Conservation (phyloP, 2,329 filamentous ascomycete genomes). For the Phaeoacremonium minimum region DNA sequence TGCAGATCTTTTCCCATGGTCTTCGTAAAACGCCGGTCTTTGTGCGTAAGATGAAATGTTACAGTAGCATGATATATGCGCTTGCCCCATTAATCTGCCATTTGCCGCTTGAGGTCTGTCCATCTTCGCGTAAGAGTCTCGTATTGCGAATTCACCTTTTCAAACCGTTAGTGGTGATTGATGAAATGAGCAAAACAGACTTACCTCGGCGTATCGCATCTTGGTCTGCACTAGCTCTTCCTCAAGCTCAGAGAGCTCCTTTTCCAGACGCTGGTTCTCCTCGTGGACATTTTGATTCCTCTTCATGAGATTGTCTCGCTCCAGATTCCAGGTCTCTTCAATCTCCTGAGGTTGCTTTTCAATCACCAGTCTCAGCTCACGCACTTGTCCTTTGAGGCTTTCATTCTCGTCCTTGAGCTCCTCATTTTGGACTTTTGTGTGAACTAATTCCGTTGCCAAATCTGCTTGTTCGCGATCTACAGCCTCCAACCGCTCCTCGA, state of each 20-base stretch:
- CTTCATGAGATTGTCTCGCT: constrained; percentile 90
- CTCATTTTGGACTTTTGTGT: constrained; percentile 90
- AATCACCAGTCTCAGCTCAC: constrained; percentile 79
- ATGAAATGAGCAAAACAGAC: constrained; percentile 23
- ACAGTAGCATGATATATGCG: too few relatives aligned
- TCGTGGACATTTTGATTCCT: constrained; percentile 91
- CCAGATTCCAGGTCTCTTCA: constrained; percentile 72
- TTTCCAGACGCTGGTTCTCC: constrained; percentile 83
- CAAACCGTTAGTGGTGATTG: neutral
- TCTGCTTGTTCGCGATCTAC: constrained; percentile 88
- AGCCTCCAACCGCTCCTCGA: constrained; percentile 85
- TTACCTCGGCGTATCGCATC: constrained; percentile 91
- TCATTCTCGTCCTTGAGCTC: constrained; percentile 87
- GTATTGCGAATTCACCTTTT: constrained; percentile 65
- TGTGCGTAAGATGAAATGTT: too few relatives aligned
- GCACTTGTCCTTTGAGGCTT: constrained; percentile 76
- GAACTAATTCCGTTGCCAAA: constrained; percentile 86
- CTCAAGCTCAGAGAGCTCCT: constrained; percentile 88
- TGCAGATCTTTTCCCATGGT: too few relatives aligned
- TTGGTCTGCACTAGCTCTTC: constrained; percentile 89
- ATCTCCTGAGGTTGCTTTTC: constrained; percentile 87
- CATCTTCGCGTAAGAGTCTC: constrained; percentile 73
- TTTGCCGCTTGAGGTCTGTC: constrained; percentile 65
- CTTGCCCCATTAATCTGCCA: too few relatives aligned
- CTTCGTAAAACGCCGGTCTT: too few relatives aligned